phyloP scores from a whole-genome alignment of 2,329 filamentous ascomycete genomes.

The Trichophyton verrucosum region DNA sequence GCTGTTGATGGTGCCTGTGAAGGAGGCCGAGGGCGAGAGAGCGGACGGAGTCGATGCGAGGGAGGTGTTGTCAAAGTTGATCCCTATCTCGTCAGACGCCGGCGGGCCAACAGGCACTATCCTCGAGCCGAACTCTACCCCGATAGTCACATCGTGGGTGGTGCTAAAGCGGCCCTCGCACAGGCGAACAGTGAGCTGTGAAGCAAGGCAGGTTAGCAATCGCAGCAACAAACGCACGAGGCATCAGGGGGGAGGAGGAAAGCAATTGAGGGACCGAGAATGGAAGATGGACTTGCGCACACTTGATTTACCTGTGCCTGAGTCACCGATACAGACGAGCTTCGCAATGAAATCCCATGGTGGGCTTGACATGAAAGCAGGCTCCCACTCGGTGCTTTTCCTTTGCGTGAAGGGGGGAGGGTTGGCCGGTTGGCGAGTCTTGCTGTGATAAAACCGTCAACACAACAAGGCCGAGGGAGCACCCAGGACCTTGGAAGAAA shows the following conservation, averaged over 20 bases:
- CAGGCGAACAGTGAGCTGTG: slow-evolving; percentile 76
- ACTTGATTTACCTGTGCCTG: slow-evolving; percentile 84
- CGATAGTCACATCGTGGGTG: slow-evolving; percentile 94
- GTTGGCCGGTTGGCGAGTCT: no score
- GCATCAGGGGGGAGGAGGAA: no score
- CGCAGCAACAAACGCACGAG: not conserved
- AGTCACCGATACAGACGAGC: slow-evolving; percentile 94
- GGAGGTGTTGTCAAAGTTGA: slow-evolving; percentile 34
- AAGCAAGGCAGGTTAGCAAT: not conserved
- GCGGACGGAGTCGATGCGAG: slow-evolving; percentile 3
- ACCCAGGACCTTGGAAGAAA: not conserved
- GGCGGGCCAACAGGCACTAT: slow-evolving; percentile 85
- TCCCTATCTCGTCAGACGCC: slow-evolving; percentile 47
- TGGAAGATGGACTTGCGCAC: slow-evolving; percentile 28
- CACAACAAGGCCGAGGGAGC: not conserved
- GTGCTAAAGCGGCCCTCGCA: slow-evolving; percentile 92
- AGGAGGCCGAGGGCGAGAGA: slow-evolving; percentile 6
- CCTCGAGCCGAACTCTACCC: slow-evolving; percentile 87
- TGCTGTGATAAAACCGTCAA: not conserved
- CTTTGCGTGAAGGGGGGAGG: not conserved
- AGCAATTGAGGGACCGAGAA: not conserved
- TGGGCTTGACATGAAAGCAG: slow-evolving; percentile 41
- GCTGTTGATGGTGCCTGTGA: not conserved
- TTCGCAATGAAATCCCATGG: slow-evolving; percentile 99
- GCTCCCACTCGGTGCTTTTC: slow-evolving; percentile 1